Percentiles rank a stretch among this genome's conserved stretches.
These are phyloP conservation scores for Pleurotus giganteus DNA, from an alignment of 768 basidiomycete species.

Conservation along the genomic window DNA sequence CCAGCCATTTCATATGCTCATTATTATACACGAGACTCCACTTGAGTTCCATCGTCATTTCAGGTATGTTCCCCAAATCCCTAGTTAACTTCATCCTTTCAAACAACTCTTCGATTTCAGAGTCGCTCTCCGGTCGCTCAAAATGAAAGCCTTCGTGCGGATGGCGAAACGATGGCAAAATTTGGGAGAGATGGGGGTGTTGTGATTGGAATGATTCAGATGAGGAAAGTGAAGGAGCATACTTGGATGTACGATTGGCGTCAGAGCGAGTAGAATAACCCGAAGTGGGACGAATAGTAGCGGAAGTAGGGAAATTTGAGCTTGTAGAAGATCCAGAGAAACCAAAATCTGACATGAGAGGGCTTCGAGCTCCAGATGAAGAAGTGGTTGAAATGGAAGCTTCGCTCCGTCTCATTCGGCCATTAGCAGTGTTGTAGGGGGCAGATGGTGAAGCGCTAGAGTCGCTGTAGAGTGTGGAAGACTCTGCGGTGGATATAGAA, in stretches of 20 bases:
- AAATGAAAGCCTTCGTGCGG: constrained; percentile 58
- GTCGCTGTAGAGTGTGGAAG: constrained; percentile 58
- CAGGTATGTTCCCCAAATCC: constrained; percentile 57
- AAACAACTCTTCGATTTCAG: constrained; percentile 80
- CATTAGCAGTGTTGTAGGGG: constrained; percentile 16
- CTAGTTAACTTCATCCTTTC: constrained; percentile 72
- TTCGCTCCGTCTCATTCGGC: constrained; percentile 52
- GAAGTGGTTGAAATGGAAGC: constrained; percentile 33
- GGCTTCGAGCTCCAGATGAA: constrained; percentile 46
- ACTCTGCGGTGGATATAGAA: constrained; percentile 54
- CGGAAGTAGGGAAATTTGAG: constrained; percentile 18
- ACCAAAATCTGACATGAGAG: constrained; percentile 53
- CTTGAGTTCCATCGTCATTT: constrained; percentile 77
- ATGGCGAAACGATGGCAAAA: background rate
- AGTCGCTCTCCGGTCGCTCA: constrained; percentile 71
- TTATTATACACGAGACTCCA: constrained; percentile 89
- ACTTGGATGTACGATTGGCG: constrained; percentile 56
- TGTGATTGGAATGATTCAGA: constrained; percentile 52
- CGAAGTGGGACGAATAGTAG: constrained; percentile 50
- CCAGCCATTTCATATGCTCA: constrained; percentile 76
- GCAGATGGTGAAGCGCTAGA: constrained; percentile 37
- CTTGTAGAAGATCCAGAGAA: constrained; percentile 23
- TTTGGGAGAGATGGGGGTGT: constrained; percentile 20
- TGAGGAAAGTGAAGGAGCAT: constrained; percentile 55
- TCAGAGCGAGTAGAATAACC: constrained; percentile 56